Conservation (phyloP, 2,329 filamentous ascomycete species). For the Tolypocladium sp. region DNA sequence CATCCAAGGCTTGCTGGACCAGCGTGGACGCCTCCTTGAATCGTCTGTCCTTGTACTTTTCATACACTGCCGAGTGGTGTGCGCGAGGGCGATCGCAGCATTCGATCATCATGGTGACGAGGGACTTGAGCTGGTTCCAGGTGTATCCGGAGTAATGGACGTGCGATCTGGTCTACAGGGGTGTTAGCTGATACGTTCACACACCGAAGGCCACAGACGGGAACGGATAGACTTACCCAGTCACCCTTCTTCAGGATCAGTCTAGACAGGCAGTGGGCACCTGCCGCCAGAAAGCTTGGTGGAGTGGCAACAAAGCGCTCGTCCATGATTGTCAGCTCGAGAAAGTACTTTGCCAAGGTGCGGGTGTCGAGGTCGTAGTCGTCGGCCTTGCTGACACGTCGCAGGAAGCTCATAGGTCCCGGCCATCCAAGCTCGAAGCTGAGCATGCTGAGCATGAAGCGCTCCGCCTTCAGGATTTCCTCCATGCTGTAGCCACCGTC, state of each 20-base stretch:
- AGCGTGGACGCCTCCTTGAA: conserved; percentile 79
- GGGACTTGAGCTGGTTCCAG: conserved; percentile 67
- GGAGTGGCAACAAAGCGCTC: conserved; percentile 90
- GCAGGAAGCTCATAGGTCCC: conserved; percentile 97
- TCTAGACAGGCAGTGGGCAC: conserved; percentile 84
- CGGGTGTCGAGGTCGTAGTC: conserved; percentile 94
- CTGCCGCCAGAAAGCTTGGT: conserved; percentile 84
- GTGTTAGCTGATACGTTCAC: background rate
- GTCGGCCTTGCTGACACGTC: conserved; percentile 95
- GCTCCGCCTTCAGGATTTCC: conserved; percentile 93
- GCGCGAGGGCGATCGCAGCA: conserved; percentile 74
- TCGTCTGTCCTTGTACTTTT: conserved; percentile 82
- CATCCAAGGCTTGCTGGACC: conserved; percentile 65
- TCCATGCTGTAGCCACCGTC: conserved; percentile 82
- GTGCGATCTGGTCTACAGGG: conserved; percentile 61
- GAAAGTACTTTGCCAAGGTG: conserved; percentile 93
- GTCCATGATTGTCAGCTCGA: conserved; percentile 96
- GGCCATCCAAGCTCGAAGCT: conserved; percentile 95
- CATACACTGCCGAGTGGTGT: conserved; percentile 80
- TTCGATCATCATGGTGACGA: conserved; percentile 72
- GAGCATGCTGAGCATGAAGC: conserved; percentile 96
- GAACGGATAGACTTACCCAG: conserved; percentile 59
- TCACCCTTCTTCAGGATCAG: conserved; percentile 83
- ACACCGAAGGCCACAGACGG: too few relatives aligned
- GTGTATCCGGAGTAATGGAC: conserved; percentile 94